These are phyloP conservation scores for Anthoceros angustus DNA, from an alignment of 225 moss, liverwort and hornwort species.

Conservation along the genomic window DNA sequence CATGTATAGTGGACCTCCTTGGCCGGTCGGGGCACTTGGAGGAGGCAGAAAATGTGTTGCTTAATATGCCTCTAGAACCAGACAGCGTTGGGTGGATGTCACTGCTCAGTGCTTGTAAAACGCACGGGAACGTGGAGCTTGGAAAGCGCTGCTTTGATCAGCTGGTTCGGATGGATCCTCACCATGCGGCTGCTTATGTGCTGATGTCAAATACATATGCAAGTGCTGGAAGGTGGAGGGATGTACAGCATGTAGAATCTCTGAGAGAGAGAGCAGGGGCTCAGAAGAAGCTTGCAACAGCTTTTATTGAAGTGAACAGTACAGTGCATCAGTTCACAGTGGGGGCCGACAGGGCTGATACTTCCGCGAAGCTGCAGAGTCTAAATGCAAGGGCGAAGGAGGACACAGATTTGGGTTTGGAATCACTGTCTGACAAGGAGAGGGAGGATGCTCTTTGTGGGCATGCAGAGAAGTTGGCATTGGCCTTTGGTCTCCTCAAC, in stretches of 20 bases:
- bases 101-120: constrained; percentile 1
- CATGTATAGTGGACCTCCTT: neutral
- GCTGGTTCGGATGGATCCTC: neutral
- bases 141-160: neutral
- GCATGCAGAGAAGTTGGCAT: neutral
- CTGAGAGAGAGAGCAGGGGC: neutral
- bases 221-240: neutral
- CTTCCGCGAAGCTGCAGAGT: neutral
- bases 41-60: neutral
- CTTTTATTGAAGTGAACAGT: neutral
- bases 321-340: neutral
- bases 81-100: constrained; percentile 3
- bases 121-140: neutral
- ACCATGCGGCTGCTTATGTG: neutral
- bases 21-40: neutral
- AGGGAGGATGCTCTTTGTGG: neutral
- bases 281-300: neutral
- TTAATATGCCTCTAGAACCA: neutral
- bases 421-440: neutral
- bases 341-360: neutral
- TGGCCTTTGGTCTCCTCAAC: neutral
- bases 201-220: neutral
- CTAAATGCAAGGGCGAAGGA: neutral
- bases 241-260: neutral
- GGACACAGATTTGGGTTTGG: neutral